Conservation (phyloP, 1,139 yeast genomes). For the Chernovozyma sophiae-reginae region DNA sequence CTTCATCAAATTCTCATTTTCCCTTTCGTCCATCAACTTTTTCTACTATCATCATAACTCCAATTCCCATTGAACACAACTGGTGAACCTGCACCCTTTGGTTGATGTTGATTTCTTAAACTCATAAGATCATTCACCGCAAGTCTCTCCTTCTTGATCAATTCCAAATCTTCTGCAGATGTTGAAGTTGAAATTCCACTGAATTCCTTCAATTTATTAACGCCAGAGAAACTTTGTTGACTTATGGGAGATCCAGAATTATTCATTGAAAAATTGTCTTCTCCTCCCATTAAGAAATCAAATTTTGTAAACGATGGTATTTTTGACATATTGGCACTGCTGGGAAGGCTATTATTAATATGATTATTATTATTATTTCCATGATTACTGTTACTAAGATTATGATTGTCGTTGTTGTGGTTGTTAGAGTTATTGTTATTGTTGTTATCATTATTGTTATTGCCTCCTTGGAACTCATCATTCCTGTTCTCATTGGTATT, state of each 20-base stretch:
- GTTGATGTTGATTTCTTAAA: conserved; percentile 7
- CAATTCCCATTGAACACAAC: conserved; percentile 3
- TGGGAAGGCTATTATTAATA: not conserved
- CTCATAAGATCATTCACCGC: conserved; percentile 36
- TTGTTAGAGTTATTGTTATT: not conserved
- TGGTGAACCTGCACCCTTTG: conserved; percentile 2
- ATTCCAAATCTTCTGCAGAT: conserved; percentile 15
- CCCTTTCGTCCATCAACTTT: conserved; percentile 2
- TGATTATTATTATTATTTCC: not conserved
- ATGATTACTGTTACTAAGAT: too few relatives aligned
- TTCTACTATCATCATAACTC: conserved; percentile 4
- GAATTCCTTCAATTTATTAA: conserved; percentile 5
- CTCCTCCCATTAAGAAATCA: conserved; percentile 25
- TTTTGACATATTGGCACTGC: conserved; percentile 12
- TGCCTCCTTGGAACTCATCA: too few relatives aligned
- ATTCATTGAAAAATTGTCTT: conserved; percentile 21
- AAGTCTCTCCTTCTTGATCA: conserved; percentile 32
- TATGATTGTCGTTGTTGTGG: too few relatives aligned
- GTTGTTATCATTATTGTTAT: not conserved
- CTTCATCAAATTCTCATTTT: too few relatives aligned
- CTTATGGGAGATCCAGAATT: conserved; percentile 6
- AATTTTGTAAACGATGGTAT: conserved; percentile 27
- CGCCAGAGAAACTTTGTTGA: not conserved
- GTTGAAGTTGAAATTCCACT: not conserved
- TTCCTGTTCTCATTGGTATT: not conserved